Conservation (phyloP, 139 green algal genomes). For the Limnomonas spitsbergensis region DNA sequence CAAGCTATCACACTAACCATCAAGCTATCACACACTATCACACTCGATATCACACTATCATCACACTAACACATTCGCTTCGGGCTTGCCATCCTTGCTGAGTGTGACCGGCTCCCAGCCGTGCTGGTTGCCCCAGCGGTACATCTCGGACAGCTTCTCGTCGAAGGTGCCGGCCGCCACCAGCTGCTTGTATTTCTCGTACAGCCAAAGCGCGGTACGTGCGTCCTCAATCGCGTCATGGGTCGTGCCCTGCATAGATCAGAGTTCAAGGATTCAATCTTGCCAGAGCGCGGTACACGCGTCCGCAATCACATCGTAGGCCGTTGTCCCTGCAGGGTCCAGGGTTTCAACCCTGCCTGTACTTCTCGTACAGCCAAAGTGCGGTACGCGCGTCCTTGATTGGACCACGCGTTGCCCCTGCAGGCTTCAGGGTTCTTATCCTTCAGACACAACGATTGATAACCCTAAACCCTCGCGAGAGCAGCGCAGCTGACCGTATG, state of each 20-base stretch:
- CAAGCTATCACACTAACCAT: too few species aligned
- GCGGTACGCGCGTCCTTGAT: slow-evolving; percentile 93
- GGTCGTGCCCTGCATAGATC: slow-evolving; percentile 8
- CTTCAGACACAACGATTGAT: too few species aligned
- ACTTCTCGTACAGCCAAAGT: slow-evolving; percentile 77
- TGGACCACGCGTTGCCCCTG: slow-evolving; percentile 66
- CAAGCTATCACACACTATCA: too few species aligned
- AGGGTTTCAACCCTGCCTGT: slow-evolving; percentile 47
- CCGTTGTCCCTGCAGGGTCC: too few species aligned
- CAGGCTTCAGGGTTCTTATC: too few species aligned
- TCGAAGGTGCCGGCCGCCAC: slow-evolving; percentile 46
- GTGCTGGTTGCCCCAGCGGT: slow-evolving; percentile 75
- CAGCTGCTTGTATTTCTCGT: slow-evolving; percentile 67
- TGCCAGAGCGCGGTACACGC: background rate
- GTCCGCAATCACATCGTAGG: too few species aligned
- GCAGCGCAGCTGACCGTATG: too few species aligned
- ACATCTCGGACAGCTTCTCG: slow-evolving; percentile 74
- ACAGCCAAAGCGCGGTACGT: slow-evolving; percentile 79
- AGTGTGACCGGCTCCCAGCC: slow-evolving; percentile 70
- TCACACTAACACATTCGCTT: too few species aligned
- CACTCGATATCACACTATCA: too few species aligned
- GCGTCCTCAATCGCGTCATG: slow-evolving; percentile 94
- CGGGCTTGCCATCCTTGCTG: background rate
- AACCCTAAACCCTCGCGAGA: too few species aligned
- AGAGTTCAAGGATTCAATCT: background rate